Evolutionary conservation across 2,329 filamentous ascomycete genomes (phyloP), one percentile per base, ranked within the genome.

Genomic region (Bipolaris victoriae): DNA sequence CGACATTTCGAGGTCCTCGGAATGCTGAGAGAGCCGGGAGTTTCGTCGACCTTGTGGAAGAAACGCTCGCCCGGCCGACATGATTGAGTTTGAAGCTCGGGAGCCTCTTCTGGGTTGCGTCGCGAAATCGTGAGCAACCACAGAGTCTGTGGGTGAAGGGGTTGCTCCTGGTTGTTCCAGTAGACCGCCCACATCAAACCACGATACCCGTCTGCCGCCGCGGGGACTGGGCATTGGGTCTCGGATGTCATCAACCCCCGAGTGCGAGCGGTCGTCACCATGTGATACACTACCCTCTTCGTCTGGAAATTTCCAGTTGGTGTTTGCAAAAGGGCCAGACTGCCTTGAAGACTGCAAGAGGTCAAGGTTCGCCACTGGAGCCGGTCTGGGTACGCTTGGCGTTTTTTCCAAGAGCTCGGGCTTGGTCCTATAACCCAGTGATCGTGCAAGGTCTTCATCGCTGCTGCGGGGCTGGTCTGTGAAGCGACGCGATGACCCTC

Each of bases 381-480:
- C 69, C 52, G 78, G 74, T 44, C 81, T 75, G 7, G 77, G 64
- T 4, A 80, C 76, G 5, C 13, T 80, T 72, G 49, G 76, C 75
- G 37, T 76, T 71, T 61, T 70, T 15, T 79, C 78, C 40, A 79
- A 72, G 48, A 87, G 72, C 15, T 83, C 80, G 5, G 83, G 78
- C 13, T 82, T 80, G 31, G 87, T 83, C 11, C 89, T 85, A 37
- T 94, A 86, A 7, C 94, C 93, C 3, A 97, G 70, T 58, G 88
- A 90, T 49, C 90, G 83, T 4, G 96, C 92, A 1, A 98, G 84
- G 72, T 98, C 92, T 70, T 96, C 92, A 67, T 98, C 94, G 66
- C 92, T 97, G 41, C 91, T 92, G 88, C 90, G 94, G 54, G 90
- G 86, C 48, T 86, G 84, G 80, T 83, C 61, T 76, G 90, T 92